Percentiles rank a stretch among this genome's conserved stretches.
These are phyloP conservation scores for Sodiomyces alkalinus DNA, from an alignment of 2,329 filamentous ascomycete species.

Conservation along the genomic window DNA sequence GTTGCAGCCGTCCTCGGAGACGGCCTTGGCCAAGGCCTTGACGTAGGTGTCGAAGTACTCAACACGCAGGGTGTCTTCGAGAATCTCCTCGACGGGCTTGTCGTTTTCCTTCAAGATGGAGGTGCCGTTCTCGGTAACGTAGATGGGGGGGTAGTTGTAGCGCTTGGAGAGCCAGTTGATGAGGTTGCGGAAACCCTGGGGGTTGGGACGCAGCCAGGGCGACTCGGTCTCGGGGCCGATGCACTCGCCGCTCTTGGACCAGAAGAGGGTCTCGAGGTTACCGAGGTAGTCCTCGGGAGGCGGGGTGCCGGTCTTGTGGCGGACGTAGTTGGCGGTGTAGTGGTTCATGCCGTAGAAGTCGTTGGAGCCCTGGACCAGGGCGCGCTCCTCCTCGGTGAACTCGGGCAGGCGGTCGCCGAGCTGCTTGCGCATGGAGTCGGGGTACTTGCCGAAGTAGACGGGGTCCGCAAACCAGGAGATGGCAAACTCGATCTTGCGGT, in stretches of 20 bases:
- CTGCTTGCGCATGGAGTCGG: constrained; percentile 68
- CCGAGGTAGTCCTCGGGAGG: constrained; percentile 55
- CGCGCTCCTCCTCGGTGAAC: constrained; percentile 57
- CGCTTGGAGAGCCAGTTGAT: constrained; percentile 64
- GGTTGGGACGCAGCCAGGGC: constrained; percentile 63
- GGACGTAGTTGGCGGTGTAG: constrained; percentile 81
- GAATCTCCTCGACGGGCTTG: constrained; percentile 50
- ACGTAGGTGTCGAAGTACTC: constrained; percentile 70
- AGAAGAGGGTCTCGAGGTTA: constrained; percentile 57
- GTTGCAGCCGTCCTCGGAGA: constrained; percentile 57
- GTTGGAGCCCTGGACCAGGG: constrained; percentile 70
- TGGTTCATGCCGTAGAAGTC: constrained; percentile 95
- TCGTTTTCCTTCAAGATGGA: constrained; percentile 74
- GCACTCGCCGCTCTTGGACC: constrained; percentile 55
- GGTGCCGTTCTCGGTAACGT: constrained; percentile 81
- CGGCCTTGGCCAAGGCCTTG: constrained; percentile 59
- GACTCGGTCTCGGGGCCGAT: constrained; percentile 76
- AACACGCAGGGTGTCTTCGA: constrained; percentile 69
- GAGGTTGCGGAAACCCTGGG: constrained; percentile 62
- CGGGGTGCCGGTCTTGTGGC: constrained; percentile 48
- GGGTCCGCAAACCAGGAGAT: constrained; percentile 85
- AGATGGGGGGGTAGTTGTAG: constrained; percentile 63
- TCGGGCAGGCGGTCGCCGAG: constrained; percentile 62
- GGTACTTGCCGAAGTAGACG: constrained; percentile 73
- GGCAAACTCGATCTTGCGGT: constrained; percentile 74